Percentiles rank a stretch among this genome's conserved stretches.
Evolutionary conservation across 768 basidiomycete genomes (phyloP).

Genomic region (Boletellus emodensis): DNA sequence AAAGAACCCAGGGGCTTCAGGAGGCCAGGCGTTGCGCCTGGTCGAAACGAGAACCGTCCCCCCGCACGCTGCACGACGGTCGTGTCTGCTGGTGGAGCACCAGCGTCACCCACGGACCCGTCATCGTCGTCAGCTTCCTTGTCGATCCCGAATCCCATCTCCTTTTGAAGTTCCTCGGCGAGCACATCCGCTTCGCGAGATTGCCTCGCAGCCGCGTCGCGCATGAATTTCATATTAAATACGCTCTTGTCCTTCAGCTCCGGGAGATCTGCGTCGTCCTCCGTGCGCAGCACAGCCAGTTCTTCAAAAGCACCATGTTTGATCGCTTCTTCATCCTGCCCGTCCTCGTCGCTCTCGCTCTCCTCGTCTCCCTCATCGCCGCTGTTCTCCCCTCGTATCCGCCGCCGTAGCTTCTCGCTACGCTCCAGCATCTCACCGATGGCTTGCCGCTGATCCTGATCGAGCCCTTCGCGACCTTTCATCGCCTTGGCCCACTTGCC

Average conservation of each 20-base stretch:
- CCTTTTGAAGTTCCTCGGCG: slow-evolving; percentile 69
- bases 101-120: slow-evolving; percentile 24
- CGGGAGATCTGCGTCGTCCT: slow-evolving; percentile 28
- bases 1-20: slow-evolving; percentile 29
- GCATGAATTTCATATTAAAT: slow-evolving; percentile 99
- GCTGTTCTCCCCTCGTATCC: slow-evolving; percentile 67
- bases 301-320: slow-evolving; percentile 76
- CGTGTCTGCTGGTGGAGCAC: slow-evolving; percentile 28
- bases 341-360: slow-evolving; percentile 36
- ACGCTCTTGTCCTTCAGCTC: slow-evolving; percentile 57
- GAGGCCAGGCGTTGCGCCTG: slow-evolving; percentile 35
- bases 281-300: slow-evolving; percentile 48
- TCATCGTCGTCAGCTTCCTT: slow-evolving; percentile 32
- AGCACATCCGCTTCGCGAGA: slow-evolving; percentile 49
- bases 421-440: slow-evolving; percentile 84
- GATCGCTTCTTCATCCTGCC: slow-evolving; percentile 44
- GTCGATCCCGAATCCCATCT: slow-evolving; percentile 49
- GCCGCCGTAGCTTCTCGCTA: slow-evolving; percentile 72
- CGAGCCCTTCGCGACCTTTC: slow-evolving; percentile 64
- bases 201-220: slow-evolving; percentile 78
- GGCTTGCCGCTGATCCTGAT: slow-evolving; percentile 57
- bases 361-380: slow-evolving; percentile 51
- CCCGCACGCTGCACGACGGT: slow-evolving; percentile 53
- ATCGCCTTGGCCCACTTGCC: slow-evolving; percentile 85
- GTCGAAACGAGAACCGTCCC: slow-evolving; percentile 62